A percentile compares a stretch with the other conserved stretches of the same genome.
Conservation (phyloP, 495 filamentous ascomycete genomes). For the Daldinia childiae region DNA sequence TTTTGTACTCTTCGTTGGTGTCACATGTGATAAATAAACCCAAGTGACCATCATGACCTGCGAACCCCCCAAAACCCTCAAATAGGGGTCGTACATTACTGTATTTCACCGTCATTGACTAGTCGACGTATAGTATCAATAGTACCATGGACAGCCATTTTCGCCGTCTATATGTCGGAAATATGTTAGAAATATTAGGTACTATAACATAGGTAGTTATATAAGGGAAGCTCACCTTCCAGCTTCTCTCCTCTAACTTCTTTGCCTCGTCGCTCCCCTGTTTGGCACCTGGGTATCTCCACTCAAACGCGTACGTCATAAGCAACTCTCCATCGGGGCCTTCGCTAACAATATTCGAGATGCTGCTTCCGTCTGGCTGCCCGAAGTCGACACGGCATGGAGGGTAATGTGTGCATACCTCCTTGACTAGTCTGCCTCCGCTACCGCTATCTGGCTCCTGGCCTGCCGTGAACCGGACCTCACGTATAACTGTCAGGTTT, state of each 20-base stretch:
- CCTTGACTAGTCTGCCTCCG: constrained; percentile 19
- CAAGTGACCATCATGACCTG: neutral
- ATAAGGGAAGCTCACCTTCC: constrained; percentile 43
- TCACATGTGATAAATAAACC: neutral
- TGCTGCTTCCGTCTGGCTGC: constrained; percentile 50
- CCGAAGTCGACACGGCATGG: constrained; percentile 52
- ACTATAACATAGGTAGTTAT: neutral
- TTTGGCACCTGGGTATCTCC: constrained; percentile 45
- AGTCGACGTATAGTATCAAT: constrained; percentile 51
- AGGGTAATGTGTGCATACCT: constrained; percentile 45
- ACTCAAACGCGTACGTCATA: constrained; percentile 56
- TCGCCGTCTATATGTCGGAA: constrained; percentile 45
- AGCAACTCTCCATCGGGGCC: constrained; percentile 46
- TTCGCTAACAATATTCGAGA: constrained; percentile 49
- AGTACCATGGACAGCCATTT: constrained; percentile 51
- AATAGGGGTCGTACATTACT: constrained; percentile 7
- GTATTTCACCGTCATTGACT: constrained; percentile 46
- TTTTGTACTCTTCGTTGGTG: neutral
- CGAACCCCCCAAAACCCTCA: neutral
- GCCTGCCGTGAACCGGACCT: constrained; percentile 45
- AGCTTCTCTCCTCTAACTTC: constrained; percentile 44
- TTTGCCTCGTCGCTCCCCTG: constrained; percentile 45
- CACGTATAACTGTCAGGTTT: constrained; percentile 41
- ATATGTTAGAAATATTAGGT: neutral
- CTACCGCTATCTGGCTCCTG: constrained; percentile 5